These are phyloP conservation scores for Lactarius hatsudake DNA, from an alignment of 768 basidiomycete species.

Conservation along the genomic window DNA sequence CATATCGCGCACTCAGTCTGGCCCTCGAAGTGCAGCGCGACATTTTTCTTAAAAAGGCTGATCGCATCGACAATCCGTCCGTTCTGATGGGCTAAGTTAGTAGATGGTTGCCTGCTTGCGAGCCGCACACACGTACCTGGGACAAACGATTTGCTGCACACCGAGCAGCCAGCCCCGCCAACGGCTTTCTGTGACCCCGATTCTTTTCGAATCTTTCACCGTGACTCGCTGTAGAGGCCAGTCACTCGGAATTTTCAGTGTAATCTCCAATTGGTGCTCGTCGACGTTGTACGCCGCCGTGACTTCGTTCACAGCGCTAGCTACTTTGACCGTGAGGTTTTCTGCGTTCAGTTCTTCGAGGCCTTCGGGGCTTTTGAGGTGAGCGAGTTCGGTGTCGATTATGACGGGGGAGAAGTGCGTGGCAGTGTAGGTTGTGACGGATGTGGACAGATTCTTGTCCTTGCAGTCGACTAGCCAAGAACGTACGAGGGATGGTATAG, in stretches of 20 bases:
- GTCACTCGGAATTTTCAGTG: slow-evolving; percentile 78
- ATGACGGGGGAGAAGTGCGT: slow-evolving; percentile 87
- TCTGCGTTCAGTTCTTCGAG: slow-evolving; percentile 67
- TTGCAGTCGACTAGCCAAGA: slow-evolving; percentile 85
- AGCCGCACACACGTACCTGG: slow-evolving; percentile 53
- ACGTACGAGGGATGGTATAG: slow-evolving; percentile 82
- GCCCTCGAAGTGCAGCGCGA: slow-evolving; percentile 89
- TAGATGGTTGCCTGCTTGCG: not conserved
- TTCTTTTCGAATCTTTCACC: slow-evolving; percentile 76
- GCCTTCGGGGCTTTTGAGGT: slow-evolving; percentile 55
- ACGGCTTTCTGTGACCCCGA: slow-evolving; percentile 84
- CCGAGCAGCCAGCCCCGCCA: slow-evolving; percentile 95
- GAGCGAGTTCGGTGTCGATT: slow-evolving; percentile 77
- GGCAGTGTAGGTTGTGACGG: slow-evolving; percentile 76
- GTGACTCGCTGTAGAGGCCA: slow-evolving; percentile 90
- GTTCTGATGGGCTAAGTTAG: slow-evolving; percentile 49
- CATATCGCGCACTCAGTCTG: slow-evolving; percentile 96
- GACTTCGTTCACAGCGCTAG: slow-evolving; percentile 72
- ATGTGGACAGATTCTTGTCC: slow-evolving; percentile 80
- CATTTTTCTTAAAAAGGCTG: slow-evolving; percentile 90
- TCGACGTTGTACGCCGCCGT: slow-evolving; percentile 84
- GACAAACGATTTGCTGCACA: slow-evolving; percentile 88
- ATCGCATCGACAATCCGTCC: slow-evolving; percentile 88
- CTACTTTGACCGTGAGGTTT: slow-evolving; percentile 76
- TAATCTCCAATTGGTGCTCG: slow-evolving; percentile 90